Evolutionary conservation across 306 rosid genomes (phyloP).

Genomic region (Ziziphus jujuba): DNA sequence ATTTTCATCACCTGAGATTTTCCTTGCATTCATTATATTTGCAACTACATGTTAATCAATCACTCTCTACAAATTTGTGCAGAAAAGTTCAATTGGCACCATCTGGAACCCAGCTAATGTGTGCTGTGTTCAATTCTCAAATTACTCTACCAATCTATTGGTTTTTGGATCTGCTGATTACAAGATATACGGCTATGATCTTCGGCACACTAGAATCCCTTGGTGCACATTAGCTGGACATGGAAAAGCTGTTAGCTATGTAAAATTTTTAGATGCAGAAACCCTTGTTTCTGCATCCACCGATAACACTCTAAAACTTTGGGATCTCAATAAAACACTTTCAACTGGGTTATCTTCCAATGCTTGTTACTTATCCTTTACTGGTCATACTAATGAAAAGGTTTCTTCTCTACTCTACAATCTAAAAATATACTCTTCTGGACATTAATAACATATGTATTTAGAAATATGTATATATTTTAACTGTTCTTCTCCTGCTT

Average conservation of each 20-base stretch:
- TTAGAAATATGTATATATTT: background rate
- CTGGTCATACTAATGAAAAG: constrained; percentile 70
- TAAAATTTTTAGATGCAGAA: constrained; percentile 43
- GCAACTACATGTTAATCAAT: no score
- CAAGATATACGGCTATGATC: constrained; percentile 71
- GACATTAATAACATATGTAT: background rate
- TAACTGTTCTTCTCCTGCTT: constrained; percentile 28
- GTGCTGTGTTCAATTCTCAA: constrained; percentile 77
- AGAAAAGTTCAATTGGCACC: constrained; percentile 57
- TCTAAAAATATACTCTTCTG: background rate
- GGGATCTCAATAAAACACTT: constrained; percentile 62
- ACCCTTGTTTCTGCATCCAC: constrained; percentile 71
- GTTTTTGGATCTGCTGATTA: constrained; percentile 75
- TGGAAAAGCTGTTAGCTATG: constrained; percentile 55
- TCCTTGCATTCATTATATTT: no score
- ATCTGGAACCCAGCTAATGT: constrained; percentile 66
- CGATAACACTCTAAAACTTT: constrained; percentile 73
- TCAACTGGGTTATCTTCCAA: constrained; percentile 42
- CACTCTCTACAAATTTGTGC: constrained; percentile 14
- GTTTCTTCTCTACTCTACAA: constrained; percentile 31
- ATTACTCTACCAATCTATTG: constrained; percentile 56
- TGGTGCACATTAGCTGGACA: constrained; percentile 73
- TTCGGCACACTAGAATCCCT: constrained; percentile 68
- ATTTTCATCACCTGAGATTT: background rate
- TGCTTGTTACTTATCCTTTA: constrained; percentile 53